Evolutionary conservation across 2,329 filamentous ascomycete species (phyloP).

Genomic region (Bimuria novae-zelandiae): DNA sequence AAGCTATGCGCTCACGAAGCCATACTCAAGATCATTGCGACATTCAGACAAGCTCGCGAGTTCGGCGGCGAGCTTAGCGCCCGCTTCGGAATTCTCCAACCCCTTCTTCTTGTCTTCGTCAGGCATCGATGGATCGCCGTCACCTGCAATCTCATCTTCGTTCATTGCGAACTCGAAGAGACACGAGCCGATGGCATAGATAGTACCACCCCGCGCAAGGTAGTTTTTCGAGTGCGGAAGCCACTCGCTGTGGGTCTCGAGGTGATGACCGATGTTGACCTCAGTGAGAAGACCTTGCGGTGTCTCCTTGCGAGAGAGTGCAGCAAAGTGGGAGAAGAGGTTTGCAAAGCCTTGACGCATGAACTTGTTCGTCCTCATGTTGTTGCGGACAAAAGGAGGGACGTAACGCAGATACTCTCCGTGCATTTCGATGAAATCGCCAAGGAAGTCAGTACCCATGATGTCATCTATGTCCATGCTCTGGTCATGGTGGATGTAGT

Average conservation of each 20-base stretch:
- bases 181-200: neutral
- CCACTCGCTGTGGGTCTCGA: neutral
- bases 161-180: conserved; percentile 2
- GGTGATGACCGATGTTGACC: neutral
- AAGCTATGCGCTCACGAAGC: conserved; percentile 2
- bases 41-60: neutral
- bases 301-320: conserved; percentile 17
- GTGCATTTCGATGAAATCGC: conserved; percentile 2
- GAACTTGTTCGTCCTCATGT: conserved; percentile 43
- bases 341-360: conserved; percentile 42
- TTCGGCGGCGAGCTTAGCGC: neutral
- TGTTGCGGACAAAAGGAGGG: conserved; percentile 24
- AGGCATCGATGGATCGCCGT: neutral
- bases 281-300: neutral
- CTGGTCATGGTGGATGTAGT: conserved; percentile 21
- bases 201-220: neutral
- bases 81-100: neutral
- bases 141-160: neutral
- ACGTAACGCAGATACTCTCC: conserved; percentile 22
- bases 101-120: neutral
- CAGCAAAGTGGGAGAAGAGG: conserved; percentile 36
- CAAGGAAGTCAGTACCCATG: neutral
- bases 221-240: conserved; percentile 1
- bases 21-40: conserved; percentile 7
- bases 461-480: conserved; percentile 16